Evolutionary conservation across 495 filamentous ascomycete species (phyloP).

Genomic region (Aspergillus mulundensis): DNA sequence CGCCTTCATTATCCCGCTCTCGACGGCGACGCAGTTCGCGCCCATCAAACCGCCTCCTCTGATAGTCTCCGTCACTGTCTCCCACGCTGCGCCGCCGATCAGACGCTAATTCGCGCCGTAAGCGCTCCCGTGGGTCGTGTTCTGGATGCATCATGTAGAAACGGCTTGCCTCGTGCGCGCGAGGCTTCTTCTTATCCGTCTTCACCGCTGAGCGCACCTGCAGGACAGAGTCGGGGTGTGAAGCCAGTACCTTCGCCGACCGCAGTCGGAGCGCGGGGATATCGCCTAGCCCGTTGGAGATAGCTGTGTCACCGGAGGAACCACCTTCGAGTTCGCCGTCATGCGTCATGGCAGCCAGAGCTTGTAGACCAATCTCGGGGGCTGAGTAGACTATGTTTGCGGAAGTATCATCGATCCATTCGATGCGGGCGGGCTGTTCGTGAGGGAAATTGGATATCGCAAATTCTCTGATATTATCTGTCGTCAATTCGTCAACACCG

Average conservation of each 20-base stretch:
- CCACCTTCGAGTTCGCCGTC: slow-evolving; percentile 32
- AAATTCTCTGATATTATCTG: slow-evolving; percentile 70
- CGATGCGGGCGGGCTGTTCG: slow-evolving; percentile 55
- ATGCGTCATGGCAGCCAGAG: slow-evolving; percentile 61
- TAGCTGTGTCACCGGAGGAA: not conserved
- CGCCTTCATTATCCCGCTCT: slow-evolving; percentile 47
- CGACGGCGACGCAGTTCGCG: slow-evolving; percentile 50
- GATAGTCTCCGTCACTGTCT: slow-evolving; percentile 57
- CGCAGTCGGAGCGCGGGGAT: slow-evolving; percentile 49
- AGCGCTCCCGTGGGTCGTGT: slow-evolving; percentile 74
- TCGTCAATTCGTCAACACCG: slow-evolving; percentile 78
- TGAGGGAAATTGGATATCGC: slow-evolving; percentile 58
- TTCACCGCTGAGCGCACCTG: slow-evolving; percentile 68
- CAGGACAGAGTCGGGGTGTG: slow-evolving; percentile 65
- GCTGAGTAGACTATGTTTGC: slow-evolving; percentile 77
- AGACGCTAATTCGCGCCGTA: slow-evolving; percentile 42
- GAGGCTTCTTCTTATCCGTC: slow-evolving; percentile 72
- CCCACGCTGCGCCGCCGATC: slow-evolving; percentile 47
- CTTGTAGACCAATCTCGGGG: slow-evolving; percentile 63
- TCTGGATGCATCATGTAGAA: slow-evolving; percentile 91
- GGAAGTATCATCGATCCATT: slow-evolving; percentile 95
- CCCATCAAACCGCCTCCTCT: slow-evolving; percentile 53
- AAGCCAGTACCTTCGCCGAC: slow-evolving; percentile 57
- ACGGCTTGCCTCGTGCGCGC: slow-evolving; percentile 73
- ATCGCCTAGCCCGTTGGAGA: slow-evolving; percentile 14